These are phyloP conservation scores for Cercospora sp. DNA, from an alignment of 2,329 filamentous ascomycete genomes.

Conservation along the genomic window DNA sequence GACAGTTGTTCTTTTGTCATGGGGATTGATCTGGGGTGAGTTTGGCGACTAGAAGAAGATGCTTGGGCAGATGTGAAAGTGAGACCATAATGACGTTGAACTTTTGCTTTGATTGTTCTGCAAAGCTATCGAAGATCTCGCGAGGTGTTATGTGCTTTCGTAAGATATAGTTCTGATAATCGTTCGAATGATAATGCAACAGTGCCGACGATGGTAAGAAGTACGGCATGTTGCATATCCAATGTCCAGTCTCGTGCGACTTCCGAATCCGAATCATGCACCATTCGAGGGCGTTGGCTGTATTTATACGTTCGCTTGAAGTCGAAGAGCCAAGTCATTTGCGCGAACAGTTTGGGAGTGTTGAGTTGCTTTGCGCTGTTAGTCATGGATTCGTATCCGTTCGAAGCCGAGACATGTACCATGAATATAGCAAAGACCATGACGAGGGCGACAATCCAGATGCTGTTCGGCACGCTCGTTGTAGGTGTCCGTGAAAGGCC, in stretches of 20 bases:
- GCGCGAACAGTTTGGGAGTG: background rate
- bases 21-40: no score
- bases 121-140: background rate
- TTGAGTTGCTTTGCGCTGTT: background rate
- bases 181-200: background rate
- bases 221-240: background rate
- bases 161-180: background rate
- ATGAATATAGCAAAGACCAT: constrained; percentile 2
- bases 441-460: background rate
- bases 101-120: background rate
- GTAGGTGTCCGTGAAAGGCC: background rate
- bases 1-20: background rate
- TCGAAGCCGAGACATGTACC: background rate
- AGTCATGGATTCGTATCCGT: background rate
- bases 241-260: background rate
- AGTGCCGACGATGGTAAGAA: background rate
- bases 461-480: background rate
- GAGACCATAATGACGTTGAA: no score
- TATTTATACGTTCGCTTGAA: constrained; percentile 4
- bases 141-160: background rate
- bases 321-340: background rate
- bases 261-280: background rate
- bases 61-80: background rate
- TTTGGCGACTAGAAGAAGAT: background rate
- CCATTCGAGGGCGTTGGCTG: constrained; percentile 6